Evolutionary conservation across 306 rosid species (phyloP).

Genomic region (Astragalus membranaceus): DNA sequence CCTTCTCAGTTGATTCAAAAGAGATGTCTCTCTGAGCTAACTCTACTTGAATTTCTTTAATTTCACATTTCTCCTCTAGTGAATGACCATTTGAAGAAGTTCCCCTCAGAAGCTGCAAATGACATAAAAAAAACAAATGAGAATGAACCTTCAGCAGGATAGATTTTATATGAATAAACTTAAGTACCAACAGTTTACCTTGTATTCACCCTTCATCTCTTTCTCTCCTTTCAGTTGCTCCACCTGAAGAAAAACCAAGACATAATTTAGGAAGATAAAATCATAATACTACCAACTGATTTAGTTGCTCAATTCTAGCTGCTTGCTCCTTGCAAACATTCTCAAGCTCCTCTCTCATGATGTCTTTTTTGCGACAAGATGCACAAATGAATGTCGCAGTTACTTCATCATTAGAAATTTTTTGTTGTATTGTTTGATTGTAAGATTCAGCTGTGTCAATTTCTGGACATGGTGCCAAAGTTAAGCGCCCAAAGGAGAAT

Average conservation of each 20-base stretch:
- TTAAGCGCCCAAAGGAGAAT: slow-evolving; percentile 83
- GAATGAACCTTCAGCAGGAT: background rate
- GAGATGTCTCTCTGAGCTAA: slow-evolving; percentile 21
- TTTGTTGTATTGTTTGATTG: slow-evolving; percentile 35
- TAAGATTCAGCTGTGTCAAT: slow-evolving; percentile 38
- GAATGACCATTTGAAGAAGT: slow-evolving; percentile 20
- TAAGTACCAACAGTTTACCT: slow-evolving; percentile 16
- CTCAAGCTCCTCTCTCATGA: slow-evolving; percentile 53
- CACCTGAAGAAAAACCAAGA: slow-evolving; percentile 33
- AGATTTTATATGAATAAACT: background rate
- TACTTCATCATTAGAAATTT: slow-evolving; percentile 30
- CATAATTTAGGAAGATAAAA: slow-evolving; percentile 13
- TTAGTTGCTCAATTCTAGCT: slow-evolving; percentile 56
- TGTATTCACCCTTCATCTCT: slow-evolving; percentile 23
- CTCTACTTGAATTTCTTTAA: slow-evolving; percentile 63
- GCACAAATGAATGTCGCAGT: slow-evolving; percentile 47
- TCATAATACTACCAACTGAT: slow-evolving; percentile 45
- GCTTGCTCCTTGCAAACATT: slow-evolving; percentile 61
- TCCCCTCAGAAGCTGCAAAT: slow-evolving; percentile 31
- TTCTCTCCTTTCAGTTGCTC: slow-evolving; percentile 41
- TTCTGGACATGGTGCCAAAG: slow-evolving; percentile 55
- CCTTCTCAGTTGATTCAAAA: slow-evolving; percentile 71
- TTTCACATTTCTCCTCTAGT: slow-evolving; percentile 57
- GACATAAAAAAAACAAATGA: background rate
- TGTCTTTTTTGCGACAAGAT: slow-evolving; percentile 40